phyloP scores from a whole-genome alignment of 345 rosid species.

The Xanthoceras sorbifolium region DNA sequence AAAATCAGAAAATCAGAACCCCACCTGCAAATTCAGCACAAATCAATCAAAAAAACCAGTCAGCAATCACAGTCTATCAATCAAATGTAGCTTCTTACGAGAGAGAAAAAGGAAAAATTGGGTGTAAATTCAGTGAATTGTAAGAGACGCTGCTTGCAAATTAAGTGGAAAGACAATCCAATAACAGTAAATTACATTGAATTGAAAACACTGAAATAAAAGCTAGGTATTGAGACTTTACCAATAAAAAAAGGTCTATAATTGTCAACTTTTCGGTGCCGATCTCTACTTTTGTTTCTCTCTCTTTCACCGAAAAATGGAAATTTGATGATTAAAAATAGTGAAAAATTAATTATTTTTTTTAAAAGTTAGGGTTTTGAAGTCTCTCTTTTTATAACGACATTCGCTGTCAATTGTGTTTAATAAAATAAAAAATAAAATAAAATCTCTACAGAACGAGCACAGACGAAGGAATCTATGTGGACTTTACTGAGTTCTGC shows the following conservation, averaged over 20 bases:
- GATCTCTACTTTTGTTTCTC: conserved; percentile 24
- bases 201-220: background rate
- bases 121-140: background rate
- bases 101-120: background rate
- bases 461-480: conserved; percentile 12
- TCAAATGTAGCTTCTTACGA: background rate
- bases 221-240: conserved; percentile 9
- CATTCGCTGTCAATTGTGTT: background rate
- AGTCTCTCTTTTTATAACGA: background rate
- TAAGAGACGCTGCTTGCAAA: background rate
- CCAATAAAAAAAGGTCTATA: conserved; percentile 19
- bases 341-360: background rate
- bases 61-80: background rate
- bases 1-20: background rate
- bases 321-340: conserved; percentile 1
- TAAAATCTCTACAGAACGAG: background rate
- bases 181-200: background rate
- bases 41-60: conserved; percentile 22
- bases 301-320: conserved; percentile 16
- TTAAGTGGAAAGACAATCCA: background rate
- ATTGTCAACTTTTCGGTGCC: conserved; percentile 19
- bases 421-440: too few species aligned
- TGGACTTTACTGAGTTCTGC: conserved; percentile 6
- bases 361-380: conserved; percentile 4
- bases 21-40: conserved; percentile 33